Base-by-base conservation (phyloP, 805 yeast species). In the Metschnikowia noctiluminum region DNA sequence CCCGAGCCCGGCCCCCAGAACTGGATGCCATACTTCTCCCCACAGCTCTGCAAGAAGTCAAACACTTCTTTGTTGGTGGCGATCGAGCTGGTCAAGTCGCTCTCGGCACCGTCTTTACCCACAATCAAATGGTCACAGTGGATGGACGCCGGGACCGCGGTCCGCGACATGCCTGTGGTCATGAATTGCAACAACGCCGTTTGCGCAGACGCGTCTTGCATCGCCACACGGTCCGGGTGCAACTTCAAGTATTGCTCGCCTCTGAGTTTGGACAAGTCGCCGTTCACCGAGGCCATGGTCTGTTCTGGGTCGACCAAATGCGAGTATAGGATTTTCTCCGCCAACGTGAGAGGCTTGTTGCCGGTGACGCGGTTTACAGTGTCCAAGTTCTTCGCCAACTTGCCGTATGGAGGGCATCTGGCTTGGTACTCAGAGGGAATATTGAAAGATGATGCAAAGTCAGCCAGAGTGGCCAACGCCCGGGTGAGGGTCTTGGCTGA, bases 1-100 rank as follows among this genome's bases (percentile, higher is more conserved):
- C 99, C 99, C 15, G 98, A 91, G 56, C 99, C 99, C 48, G 99
- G 99, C 32, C 94, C 95, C 99, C 99, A 94, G 77, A 94, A 94
- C 69, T 91, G 96, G 60, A 94, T 91, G 64, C 96, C 96, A 71
- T 91, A 94, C 68, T 89, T 90, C 60, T 87, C 89, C 61, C 96
- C 94, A 70, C 97, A 92, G 53, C 90, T 80, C 64, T 89, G 87
- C 63, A 94, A 77, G 78, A 94, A 94, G 68, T 91, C 96, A 68
- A 91, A 94, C 40, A 94, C 99, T 70, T 94, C 99, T 66, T 86
- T 84, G 79, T 94, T 94, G 51, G 91, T 82, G 27, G 84, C 82
- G 49, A 89, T 82, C 48, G 98, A 92, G 51, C 84, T 74, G 51
- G 78, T 77, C 70, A 94, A 79, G 74, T 94, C 99, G 54, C 75